A percentile compares a stretch with the other conserved stretches of the same genome.
Evolutionary conservation across 2,329 filamentous ascomycete genomes (phyloP).

Genomic region (Neopestalotiopsis clavispora): DNA sequence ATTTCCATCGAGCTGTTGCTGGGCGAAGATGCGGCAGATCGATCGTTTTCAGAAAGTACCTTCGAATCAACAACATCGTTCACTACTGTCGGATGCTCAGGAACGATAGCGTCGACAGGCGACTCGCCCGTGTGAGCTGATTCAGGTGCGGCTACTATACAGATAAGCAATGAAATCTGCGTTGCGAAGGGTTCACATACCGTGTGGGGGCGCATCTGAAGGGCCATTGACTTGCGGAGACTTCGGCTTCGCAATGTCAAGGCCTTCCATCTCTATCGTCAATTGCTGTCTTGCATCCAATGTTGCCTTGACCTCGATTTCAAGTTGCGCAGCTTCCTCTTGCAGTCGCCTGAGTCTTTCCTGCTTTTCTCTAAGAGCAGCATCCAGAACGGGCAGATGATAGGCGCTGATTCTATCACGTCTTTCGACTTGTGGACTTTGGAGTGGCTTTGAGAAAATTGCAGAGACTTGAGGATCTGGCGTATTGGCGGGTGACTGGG

Average conservation of each 20-base stretch:
- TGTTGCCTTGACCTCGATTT: conserved; percentile 49
- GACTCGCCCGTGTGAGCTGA: not conserved
- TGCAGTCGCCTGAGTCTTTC: conserved; percentile 51
- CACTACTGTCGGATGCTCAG: not conserved
- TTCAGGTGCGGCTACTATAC: not conserved
- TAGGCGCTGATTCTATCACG: conserved; percentile 43
- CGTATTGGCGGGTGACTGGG: conserved; percentile 21
- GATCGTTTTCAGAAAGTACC: not conserved
- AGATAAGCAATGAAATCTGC: not conserved
- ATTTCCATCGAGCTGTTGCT: conserved; percentile 21
- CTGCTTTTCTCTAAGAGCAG: conserved; percentile 48
- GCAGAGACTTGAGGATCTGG: conserved; percentile 21
- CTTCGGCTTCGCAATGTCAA: not conserved
- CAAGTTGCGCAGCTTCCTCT: conserved; percentile 51
- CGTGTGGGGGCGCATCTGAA: not conserved
- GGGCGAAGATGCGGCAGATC: conserved; percentile 10
- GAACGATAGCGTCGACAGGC: not conserved
- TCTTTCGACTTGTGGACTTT: conserved; percentile 23
- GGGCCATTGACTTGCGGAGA: not conserved
- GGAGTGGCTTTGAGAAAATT: conserved; percentile 21
- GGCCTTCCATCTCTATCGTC: conserved; percentile 16
- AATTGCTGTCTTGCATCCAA: conserved; percentile 39
- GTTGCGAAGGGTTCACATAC: not conserved
- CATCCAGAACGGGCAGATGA: conserved; percentile 44
- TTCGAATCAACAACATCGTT: not conserved